A percentile compares a stretch with the other conserved stretches of the same genome.
These are phyloP conservation scores for Naganishia vishniacii DNA, from an alignment of 768 basidiomycete genomes.

Conservation along the genomic window DNA sequence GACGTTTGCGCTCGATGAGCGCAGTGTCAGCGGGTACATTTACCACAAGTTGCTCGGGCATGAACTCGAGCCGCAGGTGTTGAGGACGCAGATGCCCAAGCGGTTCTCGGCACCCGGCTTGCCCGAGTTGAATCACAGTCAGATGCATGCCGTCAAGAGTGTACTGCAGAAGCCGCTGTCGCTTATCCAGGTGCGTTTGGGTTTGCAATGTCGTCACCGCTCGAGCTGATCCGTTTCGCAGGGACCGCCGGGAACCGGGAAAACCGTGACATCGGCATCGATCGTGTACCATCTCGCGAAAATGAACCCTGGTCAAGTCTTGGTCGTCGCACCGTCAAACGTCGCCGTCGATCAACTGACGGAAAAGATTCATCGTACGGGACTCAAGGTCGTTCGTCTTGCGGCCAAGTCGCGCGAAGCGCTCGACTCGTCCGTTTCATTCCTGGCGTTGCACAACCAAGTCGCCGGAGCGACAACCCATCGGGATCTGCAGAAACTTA, in stretches of 20 bases:
- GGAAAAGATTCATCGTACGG: slow-evolving; percentile 98
- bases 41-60: slow-evolving; percentile 98
- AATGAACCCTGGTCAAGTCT: slow-evolving; percentile 99
- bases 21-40: slow-evolving; percentile 97
- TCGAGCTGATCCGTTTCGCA: slow-evolving; percentile 22
- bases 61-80: slow-evolving; percentile 86
- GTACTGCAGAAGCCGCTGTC: slow-evolving; percentile 96
- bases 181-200: slow-evolving; percentile 66
- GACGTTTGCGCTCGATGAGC: slow-evolving; percentile 98
- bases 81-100: slow-evolving; percentile 55
- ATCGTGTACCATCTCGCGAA: slow-evolving; percentile 98
- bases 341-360: slow-evolving; percentile 98
- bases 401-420: slow-evolving; percentile 98
- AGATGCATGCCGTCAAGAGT: slow-evolving; percentile 99
- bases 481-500: slow-evolving; percentile 94
- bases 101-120: slow-evolving; percentile 92
- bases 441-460: slow-evolving; percentile 93
- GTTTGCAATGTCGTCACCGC: background rate
- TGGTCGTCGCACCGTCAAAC: slow-evolving; percentile 97
- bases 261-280: slow-evolving; percentile 97
- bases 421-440: slow-evolving; percentile 87
- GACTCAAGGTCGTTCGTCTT: slow-evolving; percentile 92
- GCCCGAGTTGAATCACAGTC: slow-evolving; percentile 97
- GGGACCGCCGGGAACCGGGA: slow-evolving; percentile 96
- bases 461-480: slow-evolving; percentile 95